Conservation (phyloP, 768 basidiomycete species). For the Lactarius evosmus region DNA sequence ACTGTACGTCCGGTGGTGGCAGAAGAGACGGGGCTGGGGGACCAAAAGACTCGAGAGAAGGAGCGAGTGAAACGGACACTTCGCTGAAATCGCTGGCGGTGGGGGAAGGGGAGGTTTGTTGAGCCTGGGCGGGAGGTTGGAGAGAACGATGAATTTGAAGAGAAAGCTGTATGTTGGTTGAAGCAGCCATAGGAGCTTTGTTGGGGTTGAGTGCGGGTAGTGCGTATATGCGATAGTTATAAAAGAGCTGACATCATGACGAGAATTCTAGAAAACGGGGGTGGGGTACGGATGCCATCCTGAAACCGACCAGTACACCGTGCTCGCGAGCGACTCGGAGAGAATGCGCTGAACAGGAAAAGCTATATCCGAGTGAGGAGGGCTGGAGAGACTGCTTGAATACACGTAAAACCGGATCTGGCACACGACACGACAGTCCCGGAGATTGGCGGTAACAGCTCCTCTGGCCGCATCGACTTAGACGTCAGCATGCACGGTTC, state of each 20-base stretch:
- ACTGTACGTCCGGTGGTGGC: slow-evolving; percentile 17
- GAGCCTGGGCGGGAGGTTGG: slow-evolving; percentile 12
- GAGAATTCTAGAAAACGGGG: slow-evolving; percentile 20
- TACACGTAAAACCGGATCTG: slow-evolving; percentile 24
- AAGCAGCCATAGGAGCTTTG: slow-evolving; percentile 15
- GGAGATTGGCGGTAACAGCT: slow-evolving; percentile 18
- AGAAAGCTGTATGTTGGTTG: slow-evolving; percentile 15
- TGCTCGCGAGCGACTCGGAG: slow-evolving; percentile 19
- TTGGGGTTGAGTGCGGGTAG: background rate
- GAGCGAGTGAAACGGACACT: slow-evolving; percentile 12
- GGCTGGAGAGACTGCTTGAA: background rate
- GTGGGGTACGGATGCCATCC: slow-evolving; percentile 24
- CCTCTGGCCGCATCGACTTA: slow-evolving; percentile 22
- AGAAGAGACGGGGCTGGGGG: slow-evolving; percentile 27
- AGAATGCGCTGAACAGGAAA: slow-evolving; percentile 16
- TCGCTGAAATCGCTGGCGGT: slow-evolving; percentile 27
- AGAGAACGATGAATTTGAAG: slow-evolving; percentile 17
- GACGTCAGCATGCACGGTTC: slow-evolving; percentile 23
- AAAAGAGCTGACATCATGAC: slow-evolving; percentile 4
- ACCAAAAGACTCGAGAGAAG: slow-evolving; percentile 21
- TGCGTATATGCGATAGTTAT: slow-evolving; percentile 1
- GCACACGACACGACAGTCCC: slow-evolving; percentile 12
- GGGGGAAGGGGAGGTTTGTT: slow-evolving; percentile 24
- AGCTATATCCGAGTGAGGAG: slow-evolving; percentile 8
- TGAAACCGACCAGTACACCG: slow-evolving; percentile 19